These are phyloP conservation scores for Polygonum aviculare DNA, from an alignment of 148 eudicot species.

Conservation along the genomic window DNA sequence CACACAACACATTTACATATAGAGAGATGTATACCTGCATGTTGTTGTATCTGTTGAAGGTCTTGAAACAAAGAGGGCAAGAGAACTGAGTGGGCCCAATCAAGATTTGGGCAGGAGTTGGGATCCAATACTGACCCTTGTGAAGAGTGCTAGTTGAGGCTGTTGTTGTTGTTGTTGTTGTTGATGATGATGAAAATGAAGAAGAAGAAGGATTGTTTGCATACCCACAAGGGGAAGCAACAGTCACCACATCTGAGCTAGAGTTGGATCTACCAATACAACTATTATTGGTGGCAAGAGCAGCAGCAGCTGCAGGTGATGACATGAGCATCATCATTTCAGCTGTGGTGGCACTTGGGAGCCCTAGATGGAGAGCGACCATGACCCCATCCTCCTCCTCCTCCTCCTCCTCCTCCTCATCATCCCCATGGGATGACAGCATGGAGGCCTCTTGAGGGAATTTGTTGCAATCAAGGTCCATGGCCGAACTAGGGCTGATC, in stretches of 20 bases:
- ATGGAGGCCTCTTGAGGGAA: constrained; percentile 1
- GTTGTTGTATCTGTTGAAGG: constrained; percentile 92
- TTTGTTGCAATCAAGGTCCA: constrained; percentile 8
- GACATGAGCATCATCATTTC: constrained; percentile 11
- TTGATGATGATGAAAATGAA: not conserved
- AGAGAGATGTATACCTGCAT: constrained; percentile 53
- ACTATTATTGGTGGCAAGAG: constrained; percentile 13
- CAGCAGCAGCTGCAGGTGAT: not conserved
- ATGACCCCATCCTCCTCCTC: constrained; percentile 26
- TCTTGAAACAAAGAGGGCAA: constrained; percentile 91
- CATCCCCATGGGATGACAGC: constrained; percentile 8
- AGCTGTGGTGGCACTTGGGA: constrained; percentile 28
- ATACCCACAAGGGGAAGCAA: constrained; percentile 10
- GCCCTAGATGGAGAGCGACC: constrained; percentile 51
- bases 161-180: not conserved
- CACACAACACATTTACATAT: not conserved
- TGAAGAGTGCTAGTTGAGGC: constrained; percentile 18
- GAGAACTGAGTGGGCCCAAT: constrained; percentile 91
- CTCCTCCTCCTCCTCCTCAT: not conserved
- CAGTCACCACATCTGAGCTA: constrained; percentile 17
- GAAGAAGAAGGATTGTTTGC: not conserved
- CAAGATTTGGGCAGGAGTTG: constrained; percentile 82
- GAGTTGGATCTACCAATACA: constrained; percentile 1
- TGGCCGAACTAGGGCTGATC: not conserved
- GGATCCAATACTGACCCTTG: constrained; percentile 94